phyloP scores from a whole-genome alignment of 306 rosid species.

The Senna tora region DNA sequence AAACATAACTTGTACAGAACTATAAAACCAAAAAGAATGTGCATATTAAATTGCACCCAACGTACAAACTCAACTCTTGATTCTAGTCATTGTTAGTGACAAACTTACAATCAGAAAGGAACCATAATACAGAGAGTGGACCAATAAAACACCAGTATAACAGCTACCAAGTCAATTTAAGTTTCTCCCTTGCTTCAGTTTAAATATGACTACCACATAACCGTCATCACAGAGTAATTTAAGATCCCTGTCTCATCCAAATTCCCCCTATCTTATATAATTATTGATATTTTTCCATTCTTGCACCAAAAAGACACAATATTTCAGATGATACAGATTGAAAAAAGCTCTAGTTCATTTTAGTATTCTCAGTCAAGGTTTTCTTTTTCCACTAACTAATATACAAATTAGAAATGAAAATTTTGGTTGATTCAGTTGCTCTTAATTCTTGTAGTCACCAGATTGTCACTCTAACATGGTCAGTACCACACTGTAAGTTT shows the following conservation, averaged over 20 bases:
- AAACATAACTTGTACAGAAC: not conserved
- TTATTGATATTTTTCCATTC: not conserved
- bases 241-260: not conserved
- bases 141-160: too few species aligned
- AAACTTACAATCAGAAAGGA: not conserved
- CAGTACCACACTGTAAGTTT: conserved; percentile 10
- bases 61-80: not conserved
- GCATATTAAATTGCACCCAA: not conserved
- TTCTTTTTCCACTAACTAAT: not conserved
- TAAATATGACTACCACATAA: not conserved
- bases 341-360: not conserved
- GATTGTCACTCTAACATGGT: conserved; percentile 23
- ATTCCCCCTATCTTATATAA: not conserved
- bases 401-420: not conserved
- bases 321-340: not conserved
- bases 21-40: conserved; percentile 13
- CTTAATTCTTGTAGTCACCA: not conserved
- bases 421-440: not conserved
- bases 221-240: conserved; percentile 1
- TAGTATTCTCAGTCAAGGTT: not conserved
- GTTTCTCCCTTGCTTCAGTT: conserved; percentile 3
- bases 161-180: conserved; percentile 8
- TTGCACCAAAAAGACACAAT: not conserved
- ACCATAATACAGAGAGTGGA: too few species aligned
- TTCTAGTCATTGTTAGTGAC: not conserved